These are phyloP conservation scores for Leccinum fibrillosum DNA, from an alignment of 768 basidiomycete genomes.

Conservation along the genomic window DNA sequence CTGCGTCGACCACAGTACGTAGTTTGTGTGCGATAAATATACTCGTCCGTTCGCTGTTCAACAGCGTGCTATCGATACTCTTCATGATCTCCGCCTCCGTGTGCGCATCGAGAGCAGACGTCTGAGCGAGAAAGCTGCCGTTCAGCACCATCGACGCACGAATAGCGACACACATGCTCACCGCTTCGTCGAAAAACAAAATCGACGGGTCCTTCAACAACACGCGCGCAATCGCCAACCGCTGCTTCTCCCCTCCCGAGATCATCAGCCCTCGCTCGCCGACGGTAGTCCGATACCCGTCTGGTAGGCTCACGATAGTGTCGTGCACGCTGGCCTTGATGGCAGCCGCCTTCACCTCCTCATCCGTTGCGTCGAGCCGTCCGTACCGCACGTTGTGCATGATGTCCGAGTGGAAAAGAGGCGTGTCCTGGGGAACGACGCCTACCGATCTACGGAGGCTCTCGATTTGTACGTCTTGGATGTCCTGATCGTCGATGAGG, in stretches of 20 bases:
- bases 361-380: constrained; percentile 79
- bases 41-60: constrained; percentile 80
- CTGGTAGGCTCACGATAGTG: constrained; percentile 75
- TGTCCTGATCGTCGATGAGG: constrained; percentile 83
- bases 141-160: constrained; percentile 5
- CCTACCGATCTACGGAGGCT: constrained; percentile 77
- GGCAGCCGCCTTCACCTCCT: constrained; percentile 83
- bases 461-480: constrained; percentile 65
- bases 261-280: constrained; percentile 98
- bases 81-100: constrained; percentile 95
- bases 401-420: constrained; percentile 93
- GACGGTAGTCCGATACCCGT: constrained; percentile 86
- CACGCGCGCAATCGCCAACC: constrained; percentile 90
- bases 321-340: constrained; percentile 84
- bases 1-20: constrained; percentile 88
- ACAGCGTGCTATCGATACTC: constrained; percentile 79
- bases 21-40: constrained; percentile 96
- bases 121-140: constrained; percentile 43
- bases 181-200: constrained; percentile 97
- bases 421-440: constrained; percentile 97
- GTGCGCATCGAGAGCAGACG: constrained; percentile 91
- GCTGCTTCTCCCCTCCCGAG: constrained; percentile 97
- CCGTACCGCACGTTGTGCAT: constrained; percentile 97
- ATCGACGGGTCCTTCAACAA: constrained; percentile 94
- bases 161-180: constrained; percentile 37